phyloP scores from a whole-genome alignment of 257 asterid genomes.

The Fraxinus cuspidata region DNA sequence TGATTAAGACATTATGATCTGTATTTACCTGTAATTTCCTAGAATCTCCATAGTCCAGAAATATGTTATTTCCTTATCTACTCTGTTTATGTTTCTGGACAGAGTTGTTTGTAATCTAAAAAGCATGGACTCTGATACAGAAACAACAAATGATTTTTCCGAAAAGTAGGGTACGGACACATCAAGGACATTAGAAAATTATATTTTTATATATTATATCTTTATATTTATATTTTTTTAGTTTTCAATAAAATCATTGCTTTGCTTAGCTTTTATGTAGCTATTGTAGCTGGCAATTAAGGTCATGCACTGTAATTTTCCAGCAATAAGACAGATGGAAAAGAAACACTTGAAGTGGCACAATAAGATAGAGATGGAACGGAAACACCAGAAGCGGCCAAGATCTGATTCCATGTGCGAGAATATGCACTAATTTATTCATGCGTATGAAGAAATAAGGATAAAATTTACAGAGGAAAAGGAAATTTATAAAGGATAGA shows the following conservation, averaged over 20 bases:
- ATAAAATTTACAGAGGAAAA: not conserved
- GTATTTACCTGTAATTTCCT: not conserved
- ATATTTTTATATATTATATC: too few relatives aligned
- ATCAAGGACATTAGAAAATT: not conserved
- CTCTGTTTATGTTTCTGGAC: not conserved
- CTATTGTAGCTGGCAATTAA: too few relatives aligned
- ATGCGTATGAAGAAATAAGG: not conserved
- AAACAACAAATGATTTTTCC: not conserved
- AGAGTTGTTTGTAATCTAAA: not conserved
- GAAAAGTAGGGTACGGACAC: not conserved
- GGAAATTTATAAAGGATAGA: not conserved
- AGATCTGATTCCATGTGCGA: not conserved
- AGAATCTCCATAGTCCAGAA: not conserved
- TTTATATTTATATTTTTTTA: too few relatives aligned
- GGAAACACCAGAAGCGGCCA: not conserved
- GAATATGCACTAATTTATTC: not conserved
- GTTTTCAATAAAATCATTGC: too few relatives aligned
- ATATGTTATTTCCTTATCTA: not conserved
- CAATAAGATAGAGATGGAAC: not conserved
- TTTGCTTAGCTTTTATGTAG: too few relatives aligned
- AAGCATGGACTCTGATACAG: not conserved
- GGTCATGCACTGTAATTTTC: too few relatives aligned
- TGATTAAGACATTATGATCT: slow-evolving; percentile 1
- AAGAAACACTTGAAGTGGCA: not conserved
- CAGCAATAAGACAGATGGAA: not conserved